These are phyloP conservation scores for Gnomoniopsis sp. DNA, from an alignment of 2,329 filamentous ascomycete genomes.

Conservation along the genomic window DNA sequence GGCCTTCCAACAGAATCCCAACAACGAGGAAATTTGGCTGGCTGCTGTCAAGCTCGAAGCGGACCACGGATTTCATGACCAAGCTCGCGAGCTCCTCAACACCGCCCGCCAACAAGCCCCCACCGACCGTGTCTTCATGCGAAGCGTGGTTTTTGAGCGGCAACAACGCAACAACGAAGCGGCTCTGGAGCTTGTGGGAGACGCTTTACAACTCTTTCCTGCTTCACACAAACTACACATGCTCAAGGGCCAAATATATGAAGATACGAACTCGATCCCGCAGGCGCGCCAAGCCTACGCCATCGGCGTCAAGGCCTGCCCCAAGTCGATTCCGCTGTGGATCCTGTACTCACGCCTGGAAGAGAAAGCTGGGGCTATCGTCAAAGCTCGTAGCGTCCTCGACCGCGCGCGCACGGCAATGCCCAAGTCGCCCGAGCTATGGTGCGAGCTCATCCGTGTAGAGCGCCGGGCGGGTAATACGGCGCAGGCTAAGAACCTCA, in stretches of 20 bases:
- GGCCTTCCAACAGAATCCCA: conserved; percentile 91
- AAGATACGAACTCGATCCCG: conserved; percentile 71
- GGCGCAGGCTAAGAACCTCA: conserved; percentile 81
- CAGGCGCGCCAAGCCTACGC: conserved; percentile 89
- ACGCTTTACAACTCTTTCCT: conserved; percentile 84
- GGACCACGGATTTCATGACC: conserved; percentile 76
- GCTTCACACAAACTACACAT: conserved; percentile 89
- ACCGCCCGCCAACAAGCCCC: conserved; percentile 84
- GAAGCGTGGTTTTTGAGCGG: conserved; percentile 89
- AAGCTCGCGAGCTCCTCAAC: conserved; percentile 77
- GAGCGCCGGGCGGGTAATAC: conserved; percentile 84
- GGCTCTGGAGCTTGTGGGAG: conserved; percentile 81
- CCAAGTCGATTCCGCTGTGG: conserved; percentile 83
- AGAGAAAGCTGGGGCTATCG: conserved; percentile 75
- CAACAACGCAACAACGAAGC: conserved; percentile 75
- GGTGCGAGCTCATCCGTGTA: conserved; percentile 90
- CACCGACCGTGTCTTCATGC: conserved; percentile 96
- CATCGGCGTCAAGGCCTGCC: conserved; percentile 82
- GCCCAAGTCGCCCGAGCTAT: conserved; percentile 79
- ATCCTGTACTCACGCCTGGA: conserved; percentile 85
- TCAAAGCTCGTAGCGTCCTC: conserved; percentile 91
- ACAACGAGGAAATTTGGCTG: conserved; percentile 97
- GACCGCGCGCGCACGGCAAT: conserved; percentile 86
- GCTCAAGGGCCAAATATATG: conserved; percentile 98
- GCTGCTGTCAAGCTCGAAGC: conserved; percentile 95